These are phyloP conservation scores for Xanthoconium stramineum DNA, from an alignment of 768 basidiomycete species.

Conservation along the genomic window DNA sequence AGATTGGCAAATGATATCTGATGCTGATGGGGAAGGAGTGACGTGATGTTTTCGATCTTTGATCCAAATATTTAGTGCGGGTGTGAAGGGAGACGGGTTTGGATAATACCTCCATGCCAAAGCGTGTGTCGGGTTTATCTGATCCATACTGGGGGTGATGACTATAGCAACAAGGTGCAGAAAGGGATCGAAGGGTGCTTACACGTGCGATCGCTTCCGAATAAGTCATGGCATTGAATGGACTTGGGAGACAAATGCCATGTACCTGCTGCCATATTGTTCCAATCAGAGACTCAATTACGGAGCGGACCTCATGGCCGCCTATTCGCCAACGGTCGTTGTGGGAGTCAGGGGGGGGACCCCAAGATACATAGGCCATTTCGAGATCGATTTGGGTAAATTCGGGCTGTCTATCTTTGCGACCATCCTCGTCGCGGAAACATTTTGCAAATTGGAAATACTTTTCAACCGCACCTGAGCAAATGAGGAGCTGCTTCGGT, in stretches of 20 bases:
- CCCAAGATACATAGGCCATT: conserved; percentile 94
- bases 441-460: conserved; percentile 94
- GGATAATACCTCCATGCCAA: conserved; percentile 73
- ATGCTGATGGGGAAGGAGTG: conserved; percentile 27
- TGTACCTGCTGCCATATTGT: conserved; percentile 74
- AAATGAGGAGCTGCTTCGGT: conserved; percentile 90
- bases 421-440: conserved; percentile 93
- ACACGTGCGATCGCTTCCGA: conserved; percentile 87
- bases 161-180: conserved; percentile 14
- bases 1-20: conserved; percentile 22
- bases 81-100: background rate
- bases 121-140: conserved; percentile 92
- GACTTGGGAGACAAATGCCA: conserved; percentile 53
- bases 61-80: conserved; percentile 10
- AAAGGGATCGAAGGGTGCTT: conserved; percentile 28
- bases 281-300: conserved; percentile 72
- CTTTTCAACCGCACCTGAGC: conserved; percentile 82
- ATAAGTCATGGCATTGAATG: conserved; percentile 85
- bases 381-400: conserved; percentile 97
- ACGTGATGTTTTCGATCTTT: conserved; percentile 36
- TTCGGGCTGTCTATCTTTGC: conserved; percentile 94
- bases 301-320: conserved; percentile 73
- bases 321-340: conserved; percentile 75
- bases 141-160: conserved; percentile 70
- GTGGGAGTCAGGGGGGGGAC: conserved; percentile 26